phyloP scores from a whole-genome alignment of 345 rosid species.

The Rhodomyrtus tomentosa region DNA sequence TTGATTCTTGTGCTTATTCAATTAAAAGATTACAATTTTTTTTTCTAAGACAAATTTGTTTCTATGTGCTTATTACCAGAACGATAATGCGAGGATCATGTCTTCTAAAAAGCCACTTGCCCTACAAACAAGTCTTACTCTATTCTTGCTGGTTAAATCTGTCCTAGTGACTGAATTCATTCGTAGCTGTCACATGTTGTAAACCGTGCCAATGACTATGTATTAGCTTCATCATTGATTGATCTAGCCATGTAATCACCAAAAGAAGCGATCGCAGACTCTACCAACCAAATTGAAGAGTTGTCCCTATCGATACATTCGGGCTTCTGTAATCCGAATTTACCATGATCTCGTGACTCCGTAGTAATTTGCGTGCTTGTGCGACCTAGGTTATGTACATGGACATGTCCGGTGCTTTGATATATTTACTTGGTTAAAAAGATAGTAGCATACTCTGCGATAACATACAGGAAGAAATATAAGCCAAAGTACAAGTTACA shows the following conservation, averaged over 20 bases:
- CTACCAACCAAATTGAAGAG: not conserved
- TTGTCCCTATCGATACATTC: not conserved
- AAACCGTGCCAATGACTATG: not conserved
- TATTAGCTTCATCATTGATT: not conserved
- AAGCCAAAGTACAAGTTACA: not conserved
- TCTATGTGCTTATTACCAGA: not conserved
- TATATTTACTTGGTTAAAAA: not conserved
- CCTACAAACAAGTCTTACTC: not conserved
- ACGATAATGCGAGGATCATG: not conserved
- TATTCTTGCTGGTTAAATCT: not conserved
- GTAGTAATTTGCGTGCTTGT: not conserved
- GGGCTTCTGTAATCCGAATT: not conserved
- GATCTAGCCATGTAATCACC: not conserved
- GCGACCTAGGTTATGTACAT: not conserved
- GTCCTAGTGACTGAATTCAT: not conserved
- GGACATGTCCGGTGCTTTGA: not conserved
- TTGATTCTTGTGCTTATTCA: not conserved
- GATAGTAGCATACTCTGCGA: not conserved
- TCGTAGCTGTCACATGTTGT: not conserved
- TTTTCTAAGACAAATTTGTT: not conserved
- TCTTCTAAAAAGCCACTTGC: not conserved
- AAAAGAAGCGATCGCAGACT: not conserved
- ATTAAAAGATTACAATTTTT: not conserved
- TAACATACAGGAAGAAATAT: not conserved
- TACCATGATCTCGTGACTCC: not conserved